Evolutionary conservation across 2,329 filamentous ascomycete species (phyloP).

Genomic region (Trichoderma koningiopsis): DNA sequence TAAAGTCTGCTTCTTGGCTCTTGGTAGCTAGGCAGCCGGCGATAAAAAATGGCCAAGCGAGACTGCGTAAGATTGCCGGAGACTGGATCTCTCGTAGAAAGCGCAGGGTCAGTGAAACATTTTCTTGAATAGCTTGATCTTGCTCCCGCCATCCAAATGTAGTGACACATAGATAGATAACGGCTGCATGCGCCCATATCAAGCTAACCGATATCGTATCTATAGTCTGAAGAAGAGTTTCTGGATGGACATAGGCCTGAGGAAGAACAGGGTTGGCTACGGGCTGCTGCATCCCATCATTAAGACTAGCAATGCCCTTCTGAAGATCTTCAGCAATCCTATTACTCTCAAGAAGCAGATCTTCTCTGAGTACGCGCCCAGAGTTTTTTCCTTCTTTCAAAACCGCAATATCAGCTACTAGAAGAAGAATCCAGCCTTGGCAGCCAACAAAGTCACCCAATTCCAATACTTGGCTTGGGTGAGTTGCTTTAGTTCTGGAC

Average conservation of each 20-base stretch:
- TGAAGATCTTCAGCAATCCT: not conserved
- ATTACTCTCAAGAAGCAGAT: not conserved
- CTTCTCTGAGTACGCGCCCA: not conserved
- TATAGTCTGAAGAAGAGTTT: not conserved
- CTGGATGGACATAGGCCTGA: not conserved
- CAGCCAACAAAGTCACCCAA: slow-evolving; percentile 14
- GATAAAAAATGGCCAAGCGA: slow-evolving; percentile 15
- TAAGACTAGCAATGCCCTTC: not conserved
- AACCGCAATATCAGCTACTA: not conserved
- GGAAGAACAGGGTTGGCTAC: not conserved
- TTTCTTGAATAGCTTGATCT: not conserved
- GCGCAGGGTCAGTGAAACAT: not conserved
- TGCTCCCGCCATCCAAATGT: slow-evolving; percentile 7
- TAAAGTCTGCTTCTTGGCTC: not conserved
- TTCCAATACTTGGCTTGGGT: not conserved
- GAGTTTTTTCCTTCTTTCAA: not conserved
- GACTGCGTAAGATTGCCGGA: slow-evolving; percentile 2
- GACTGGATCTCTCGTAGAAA: not conserved
- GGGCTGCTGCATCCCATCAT: not conserved
- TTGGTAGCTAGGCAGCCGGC: slow-evolving; percentile 8
- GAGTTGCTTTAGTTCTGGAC: not conserved
- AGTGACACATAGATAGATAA: not conserved
- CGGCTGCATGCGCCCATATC: slow-evolving; percentile 2
- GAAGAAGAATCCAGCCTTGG: slow-evolving; percentile 1
- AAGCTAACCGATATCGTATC: not conserved